These are phyloP conservation scores for Globisporangium iwayamae DNA, from an alignment of 352 stramenopile genomes.

Conservation along the genomic window DNA sequence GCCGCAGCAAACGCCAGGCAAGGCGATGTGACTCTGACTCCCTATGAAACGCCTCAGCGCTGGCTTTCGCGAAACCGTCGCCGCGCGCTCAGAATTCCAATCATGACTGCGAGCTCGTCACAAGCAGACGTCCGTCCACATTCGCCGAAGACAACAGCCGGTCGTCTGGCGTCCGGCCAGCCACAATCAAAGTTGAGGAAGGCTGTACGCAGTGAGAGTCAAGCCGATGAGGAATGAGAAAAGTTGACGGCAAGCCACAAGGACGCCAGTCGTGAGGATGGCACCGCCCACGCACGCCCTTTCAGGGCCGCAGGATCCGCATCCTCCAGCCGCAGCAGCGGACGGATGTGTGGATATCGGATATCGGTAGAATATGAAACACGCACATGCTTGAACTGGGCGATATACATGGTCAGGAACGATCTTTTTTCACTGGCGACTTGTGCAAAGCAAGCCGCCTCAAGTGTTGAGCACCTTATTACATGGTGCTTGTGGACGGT, in stretches of 20 bases:
- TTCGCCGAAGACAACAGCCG: neutral
- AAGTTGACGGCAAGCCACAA: neutral
- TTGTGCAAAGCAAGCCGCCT: no score
- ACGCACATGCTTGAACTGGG: no score
- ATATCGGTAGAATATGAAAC: no score
- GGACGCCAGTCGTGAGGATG: neutral
- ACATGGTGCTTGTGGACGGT: no score
- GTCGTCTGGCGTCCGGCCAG: no score
- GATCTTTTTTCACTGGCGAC: no score
- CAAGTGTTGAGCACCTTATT: no score
- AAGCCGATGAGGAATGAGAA: neutral
- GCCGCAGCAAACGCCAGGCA: neutral
- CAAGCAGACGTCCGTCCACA: neutral
- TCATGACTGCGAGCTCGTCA: neutral
- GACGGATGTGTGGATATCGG: no score
- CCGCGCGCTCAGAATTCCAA: neutral
- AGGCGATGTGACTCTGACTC: neutral
- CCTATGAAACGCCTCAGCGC: slow-evolving; percentile 1
- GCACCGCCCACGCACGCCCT: no score
- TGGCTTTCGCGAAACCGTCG: slow-evolving; percentile 2
- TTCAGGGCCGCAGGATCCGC: no score
- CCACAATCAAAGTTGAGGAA: neutral
- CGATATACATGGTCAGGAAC: no score
- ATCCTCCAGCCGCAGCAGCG: no score
- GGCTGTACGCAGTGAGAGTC: neutral